Evolutionary conservation across 768 basidiomycete species (phyloP), one percentile per base, ranked within the genome.

Genomic region (Lentinula lateritia): DNA sequence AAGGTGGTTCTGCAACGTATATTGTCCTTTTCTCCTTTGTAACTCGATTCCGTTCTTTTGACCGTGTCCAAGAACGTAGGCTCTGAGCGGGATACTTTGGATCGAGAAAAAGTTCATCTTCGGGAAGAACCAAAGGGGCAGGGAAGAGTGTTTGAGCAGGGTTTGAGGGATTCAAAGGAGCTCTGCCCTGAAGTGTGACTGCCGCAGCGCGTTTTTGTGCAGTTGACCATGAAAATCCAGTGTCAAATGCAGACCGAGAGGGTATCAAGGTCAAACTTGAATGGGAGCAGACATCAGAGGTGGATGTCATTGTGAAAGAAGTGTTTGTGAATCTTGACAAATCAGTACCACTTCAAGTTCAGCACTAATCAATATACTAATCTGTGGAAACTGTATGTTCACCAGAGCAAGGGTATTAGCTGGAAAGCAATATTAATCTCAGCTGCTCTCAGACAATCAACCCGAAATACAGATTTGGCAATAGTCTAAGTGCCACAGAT

Each of bases 81-180:
- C 72, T 72, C 57, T 76, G 75, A 9, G 70, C 65, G 18, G 75
- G 75, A 56, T 68, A 74, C 23, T 66, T 64, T 20, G 74, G 74
- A 61, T 76, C 74, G 34, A 71, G 62, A 2, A 72, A 61, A 15
- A 75, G 66, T 28, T 75, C 74, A 59, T 77, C 73, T 5, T 67
- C 67, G 5, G 74, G 74, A 5, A 75, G 68, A 15, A 75, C 39
- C 12, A 77, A 66, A 0, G 74, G 74, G 1, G 68, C 71, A 56
- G 71, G 73, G 61, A 75, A 75, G 8, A 66, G 23, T 10, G 52
- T 35, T 5, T 10, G n/a, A 28, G n/a, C 10, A 10, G 52, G 52
- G 13, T 8, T n/a, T 5, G 42, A 56, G 23, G 23, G 15, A 12
- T 18, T 42, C 5, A 23, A 23, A 13, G 41, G 41, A 34, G 41